Conservation (phyloP, 2,329 filamentous ascomycete species). For the Talaromyces albobiverticillius region DNA sequence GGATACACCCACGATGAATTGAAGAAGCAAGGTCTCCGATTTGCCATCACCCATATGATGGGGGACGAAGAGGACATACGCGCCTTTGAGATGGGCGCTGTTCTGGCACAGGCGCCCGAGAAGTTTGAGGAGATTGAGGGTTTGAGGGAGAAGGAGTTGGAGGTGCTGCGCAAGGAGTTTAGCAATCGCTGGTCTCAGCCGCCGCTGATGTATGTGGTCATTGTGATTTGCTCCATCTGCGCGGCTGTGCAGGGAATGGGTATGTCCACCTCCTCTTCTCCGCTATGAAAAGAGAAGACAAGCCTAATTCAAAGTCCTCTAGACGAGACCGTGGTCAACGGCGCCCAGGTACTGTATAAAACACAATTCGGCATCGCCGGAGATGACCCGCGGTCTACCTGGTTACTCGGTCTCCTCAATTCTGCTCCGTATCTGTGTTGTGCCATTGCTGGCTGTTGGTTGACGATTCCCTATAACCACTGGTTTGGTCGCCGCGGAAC, state of each 20-base stretch:
- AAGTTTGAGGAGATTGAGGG: conserved; percentile 51
- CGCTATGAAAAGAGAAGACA: too few species aligned
- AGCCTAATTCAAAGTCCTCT: neutral
- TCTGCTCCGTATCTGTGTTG: conserved; percentile 60
- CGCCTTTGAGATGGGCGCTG: conserved; percentile 59
- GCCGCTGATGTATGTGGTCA: conserved; percentile 61
- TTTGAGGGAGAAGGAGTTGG: conserved; percentile 58
- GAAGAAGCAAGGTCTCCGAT: conserved; percentile 55
- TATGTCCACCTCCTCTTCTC: conserved; percentile 26
- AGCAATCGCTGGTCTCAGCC: conserved; percentile 69
- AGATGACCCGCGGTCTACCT: conserved; percentile 48
- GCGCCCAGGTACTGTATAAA: conserved; percentile 65
- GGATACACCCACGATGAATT: conserved; percentile 52
- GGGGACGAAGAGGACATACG: conserved; percentile 56
- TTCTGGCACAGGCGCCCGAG: conserved; percentile 55
- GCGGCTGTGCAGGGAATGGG: conserved; percentile 70
- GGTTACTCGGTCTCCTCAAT: conserved; percentile 63
- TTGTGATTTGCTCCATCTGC: conserved; percentile 64
- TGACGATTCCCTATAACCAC: conserved; percentile 70
- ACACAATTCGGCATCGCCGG: conserved; percentile 58
- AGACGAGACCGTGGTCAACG: conserved; percentile 69
- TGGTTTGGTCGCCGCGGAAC: conserved; percentile 68
- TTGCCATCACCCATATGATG: conserved; percentile 55
- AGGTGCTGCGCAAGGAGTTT: conserved; percentile 58
- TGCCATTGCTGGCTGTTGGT: conserved; percentile 68